Base-by-base conservation (phyloP, 2,329 filamentous ascomycete genomes). In the Sarocladiaceae sp. region DNA sequence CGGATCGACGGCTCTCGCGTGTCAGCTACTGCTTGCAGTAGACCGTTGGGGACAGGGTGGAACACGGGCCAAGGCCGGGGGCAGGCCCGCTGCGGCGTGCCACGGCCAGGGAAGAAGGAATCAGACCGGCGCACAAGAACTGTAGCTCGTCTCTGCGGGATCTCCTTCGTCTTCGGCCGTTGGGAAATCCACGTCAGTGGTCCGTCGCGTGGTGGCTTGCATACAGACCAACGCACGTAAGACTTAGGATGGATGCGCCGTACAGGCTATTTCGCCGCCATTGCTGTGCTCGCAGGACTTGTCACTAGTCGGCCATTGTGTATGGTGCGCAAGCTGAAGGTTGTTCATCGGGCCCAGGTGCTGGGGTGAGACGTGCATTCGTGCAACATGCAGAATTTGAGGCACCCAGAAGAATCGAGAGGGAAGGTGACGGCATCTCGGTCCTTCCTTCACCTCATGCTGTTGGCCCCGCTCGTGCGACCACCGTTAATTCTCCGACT, bases 201-300 rank as follows among this genome's bases (percentile, higher is more conserved):
- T 48, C 44, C 40, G 25, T 26, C 44, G 25, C 44, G 44, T 48
- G 44, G 44, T 48, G 44, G 44, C 44, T 48, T 48, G 44, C 28
- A 48, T 25, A 20, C 6, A 26, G 40, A 17, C 31, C 23, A 28
- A 48, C 44, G 44, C 44, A 48, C 23, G 44, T 48, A 48, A 48
- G 44, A 48, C 44, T 10, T 28, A 33, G 26, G 44, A 33, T 28
- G 44, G 28, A 13, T 48, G 44, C 44, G 18, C 25, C 44, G 44
- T 33, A 33, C 44, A 48, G 25, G 26, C 26, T 48, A 33, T 48
- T 22, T 20, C 4, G 26, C 44, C 4, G 44, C 44, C 44, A 48
- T 28, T 15, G 33, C 44, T 28, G 13, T 4, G 13, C 40, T 29
- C n/a, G 26, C 23, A 44, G 23, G 20, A 4, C 22, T 28, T 44